These are phyloP conservation scores for Fusarium tjaetaba DNA, from an alignment of 2,329 filamentous ascomycete species.

Conservation along the genomic window DNA sequence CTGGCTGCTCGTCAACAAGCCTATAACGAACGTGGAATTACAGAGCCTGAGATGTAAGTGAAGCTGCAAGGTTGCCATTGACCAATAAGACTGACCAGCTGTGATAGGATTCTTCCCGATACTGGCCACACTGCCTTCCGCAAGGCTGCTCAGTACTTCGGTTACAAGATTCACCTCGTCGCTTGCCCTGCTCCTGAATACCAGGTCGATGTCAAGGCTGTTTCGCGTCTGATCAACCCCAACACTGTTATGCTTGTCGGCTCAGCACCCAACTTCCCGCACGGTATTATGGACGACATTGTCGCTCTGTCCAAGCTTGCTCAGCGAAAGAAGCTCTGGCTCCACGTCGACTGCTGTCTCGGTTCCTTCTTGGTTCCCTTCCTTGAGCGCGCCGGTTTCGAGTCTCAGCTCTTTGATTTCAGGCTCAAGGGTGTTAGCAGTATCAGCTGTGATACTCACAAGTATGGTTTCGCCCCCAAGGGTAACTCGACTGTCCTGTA, in stretches of 20 bases:
- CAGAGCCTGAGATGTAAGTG: constrained; percentile 90
- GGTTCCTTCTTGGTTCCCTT: constrained; percentile 95
- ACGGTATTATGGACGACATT: constrained; percentile 98
- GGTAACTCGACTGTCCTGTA: constrained; percentile 95
- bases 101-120: constrained; percentile 83
- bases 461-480: constrained; percentile 98
- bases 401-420: constrained; percentile 91
- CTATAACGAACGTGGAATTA: constrained; percentile 84
- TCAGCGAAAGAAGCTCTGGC: constrained; percentile 78
- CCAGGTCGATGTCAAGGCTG: constrained; percentile 81
- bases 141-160: constrained; percentile 95
- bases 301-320: constrained; percentile 84
- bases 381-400: constrained; percentile 92
- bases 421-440: constrained; percentile 91
- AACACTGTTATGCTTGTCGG: constrained; percentile 96
- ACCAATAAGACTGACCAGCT: constrained; percentile 15
- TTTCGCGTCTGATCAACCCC: constrained; percentile 87
- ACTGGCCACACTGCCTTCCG: constrained; percentile 97
- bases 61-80: background rate
- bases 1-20: constrained; percentile 91
- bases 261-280: constrained; percentile 96
- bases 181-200: constrained; percentile 85
- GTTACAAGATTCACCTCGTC: constrained; percentile 92
- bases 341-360: constrained; percentile 98
- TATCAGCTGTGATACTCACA: constrained; percentile 97